Conservation (phyloP, 768 basidiomycete species). For the Hortiboletus flavorubellus region DNA sequence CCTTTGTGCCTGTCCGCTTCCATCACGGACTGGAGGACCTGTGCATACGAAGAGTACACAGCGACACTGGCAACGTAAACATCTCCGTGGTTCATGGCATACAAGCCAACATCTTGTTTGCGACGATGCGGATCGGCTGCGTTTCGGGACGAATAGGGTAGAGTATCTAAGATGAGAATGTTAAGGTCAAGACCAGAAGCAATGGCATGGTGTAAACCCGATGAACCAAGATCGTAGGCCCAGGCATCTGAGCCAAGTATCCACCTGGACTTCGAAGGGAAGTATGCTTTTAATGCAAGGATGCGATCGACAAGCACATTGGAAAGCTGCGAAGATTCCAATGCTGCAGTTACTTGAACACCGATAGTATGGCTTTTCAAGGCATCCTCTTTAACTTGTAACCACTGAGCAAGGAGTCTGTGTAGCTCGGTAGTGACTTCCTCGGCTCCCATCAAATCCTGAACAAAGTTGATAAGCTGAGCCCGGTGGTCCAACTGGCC, state of each 20-base stretch:
- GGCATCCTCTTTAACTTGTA: slow-evolving; percentile 69
- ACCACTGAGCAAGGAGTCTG: slow-evolving; percentile 74
- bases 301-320: slow-evolving; percentile 52
- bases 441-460: slow-evolving; percentile 56
- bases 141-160: slow-evolving; percentile 82
- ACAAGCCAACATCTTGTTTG: slow-evolving; percentile 95
- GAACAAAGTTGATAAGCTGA: slow-evolving; percentile 61
- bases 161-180: slow-evolving; percentile 90
- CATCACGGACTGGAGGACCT: slow-evolving; percentile 85
- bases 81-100: slow-evolving; percentile 98
- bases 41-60: slow-evolving; percentile 92
- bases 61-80: slow-evolving; percentile 96
- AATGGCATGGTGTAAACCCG: slow-evolving; percentile 92
- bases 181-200: slow-evolving; percentile 91
- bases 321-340: slow-evolving; percentile 40
- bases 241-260: slow-evolving; percentile 98
- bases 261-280: slow-evolving; percentile 79
- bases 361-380: slow-evolving; percentile 58
- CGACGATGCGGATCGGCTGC: slow-evolving; percentile 66
- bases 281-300: slow-evolving; percentile 56
- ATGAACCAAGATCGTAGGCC: slow-evolving; percentile 95
- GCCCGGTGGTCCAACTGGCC: slow-evolving; percentile 76
- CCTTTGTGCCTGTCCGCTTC: slow-evolving; percentile 91
- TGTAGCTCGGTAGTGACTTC: slow-evolving; percentile 57
- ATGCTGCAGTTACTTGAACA: slow-evolving; percentile 48